Conservation (phyloP, 2,329 filamentous ascomycete species). For the Bipolaris oryzae region DNA sequence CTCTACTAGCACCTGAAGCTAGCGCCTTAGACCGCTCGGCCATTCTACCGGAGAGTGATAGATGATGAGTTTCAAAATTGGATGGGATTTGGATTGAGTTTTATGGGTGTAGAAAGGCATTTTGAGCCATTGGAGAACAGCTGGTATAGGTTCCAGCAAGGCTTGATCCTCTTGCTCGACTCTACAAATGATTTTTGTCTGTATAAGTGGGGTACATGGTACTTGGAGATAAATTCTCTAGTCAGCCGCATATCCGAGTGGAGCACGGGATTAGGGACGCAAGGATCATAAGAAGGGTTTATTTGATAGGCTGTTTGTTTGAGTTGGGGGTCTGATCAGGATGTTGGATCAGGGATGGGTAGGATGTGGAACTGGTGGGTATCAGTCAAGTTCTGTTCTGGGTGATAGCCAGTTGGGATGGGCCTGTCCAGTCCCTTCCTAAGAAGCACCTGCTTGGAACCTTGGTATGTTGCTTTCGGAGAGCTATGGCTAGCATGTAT, state of each 20-base stretch:
- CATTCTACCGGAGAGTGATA: conserved; percentile 26
- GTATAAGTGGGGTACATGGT: neutral
- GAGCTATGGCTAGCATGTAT: too few relatives aligned
- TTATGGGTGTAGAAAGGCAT: too few relatives aligned
- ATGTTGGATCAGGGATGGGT: neutral
- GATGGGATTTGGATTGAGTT: neutral
- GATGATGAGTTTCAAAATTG: neutral
- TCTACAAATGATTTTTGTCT: neutral
- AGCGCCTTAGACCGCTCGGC: conserved; percentile 48
- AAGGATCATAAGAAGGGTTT: too few relatives aligned
- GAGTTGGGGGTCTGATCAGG: neutral
- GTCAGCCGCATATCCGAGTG: neutral
- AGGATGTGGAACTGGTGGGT: neutral
- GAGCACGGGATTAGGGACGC: neutral
- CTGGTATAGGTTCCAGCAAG: neutral
- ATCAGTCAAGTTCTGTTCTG: neutral
- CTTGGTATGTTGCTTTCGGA: neutral
- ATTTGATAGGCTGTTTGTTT: neutral
- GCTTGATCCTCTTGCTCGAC: neutral
- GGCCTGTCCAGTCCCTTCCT: neutral
- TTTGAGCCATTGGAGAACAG: neutral
- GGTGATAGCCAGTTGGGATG: neutral
- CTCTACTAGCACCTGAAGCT: conserved; percentile 50
- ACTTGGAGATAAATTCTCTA: neutral
- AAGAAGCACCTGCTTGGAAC: neutral